Evolutionary conservation across 805 yeast species (phyloP), one percentile per base, ranked within the genome.

Genomic region (Sporopachydermia lactativora): DNA sequence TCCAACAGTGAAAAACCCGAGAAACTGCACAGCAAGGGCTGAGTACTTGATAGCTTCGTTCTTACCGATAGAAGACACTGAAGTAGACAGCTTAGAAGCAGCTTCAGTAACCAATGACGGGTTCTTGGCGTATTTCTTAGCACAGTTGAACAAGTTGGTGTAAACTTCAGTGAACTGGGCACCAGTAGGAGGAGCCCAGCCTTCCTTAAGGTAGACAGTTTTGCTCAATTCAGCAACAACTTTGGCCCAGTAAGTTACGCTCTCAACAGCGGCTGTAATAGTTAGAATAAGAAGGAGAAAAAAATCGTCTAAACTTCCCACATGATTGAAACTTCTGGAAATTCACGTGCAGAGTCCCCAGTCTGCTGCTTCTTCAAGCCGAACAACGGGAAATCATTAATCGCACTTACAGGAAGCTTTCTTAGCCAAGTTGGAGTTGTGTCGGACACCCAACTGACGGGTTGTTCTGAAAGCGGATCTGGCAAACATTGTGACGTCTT

Each of bases 1-100:
- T 59, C 98, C 98, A 38, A 89, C 70, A 18, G 96, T 76, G 65
- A 86, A 92, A 60, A 88, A 72, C 48, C 96, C 98, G 49, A 83
- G 68, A 42, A 89, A 65, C 67, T 92, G 98, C 51, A 86, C 65
- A 50, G 76, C 77, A 64, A 75, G 77, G 34, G 88, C 79, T 52
- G 80, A 79, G 59, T 71, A 81, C 64, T 73, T 76, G 52, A 75
- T 61, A 49, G 65, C 69, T 54, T 70, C 69, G 50, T 71, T 76
- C 60, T 71, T 77, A 24, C 31, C 31, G 13, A 24, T 8, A 59
- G 68, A 61, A 55, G 72, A 53, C 47, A 62, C 55, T 48, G 70
- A 62, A 43, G 71, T 62, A 45, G 66, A 53, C 37, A 66, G 62
- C 37, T 74, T 49, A 45, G 73, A 60, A 46, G 71, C 70, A 24